Base-by-base conservation (phyloP, 164 flowering plant species). In the Houttuynia cordata region DNA sequence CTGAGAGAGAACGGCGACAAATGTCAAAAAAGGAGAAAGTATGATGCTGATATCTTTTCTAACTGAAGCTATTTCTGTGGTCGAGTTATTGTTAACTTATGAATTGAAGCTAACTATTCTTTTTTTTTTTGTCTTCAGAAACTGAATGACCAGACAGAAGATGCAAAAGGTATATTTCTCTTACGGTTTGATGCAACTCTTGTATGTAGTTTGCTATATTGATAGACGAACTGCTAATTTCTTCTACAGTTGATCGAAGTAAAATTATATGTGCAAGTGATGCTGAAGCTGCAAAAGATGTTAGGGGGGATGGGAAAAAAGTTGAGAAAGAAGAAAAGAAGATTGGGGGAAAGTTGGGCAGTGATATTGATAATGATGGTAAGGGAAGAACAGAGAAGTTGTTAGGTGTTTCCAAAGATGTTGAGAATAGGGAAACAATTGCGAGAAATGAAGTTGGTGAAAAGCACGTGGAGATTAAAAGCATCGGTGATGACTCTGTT, bases 11-110 rank as follows among this genome's bases (percentile, higher is more conserved):
- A 59, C 78, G 55, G 1, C 80, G 59, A 57, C 65, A 23, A 21
- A 21, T 67, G 51, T 65, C 74, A 64, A 78, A 75, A 74, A 80
- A 74, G 61, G 91, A 88, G 83, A 88, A 62, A 74, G 70, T 80
- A 23, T 62, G 56, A 24, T 41, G n/a, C 60, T 52, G 22, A 10
- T 37, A 12, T 51, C 24, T 7, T 52, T 52, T 24, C 24, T 23
- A 17, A 19, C 25, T 17, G 22, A 19, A 57, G 18, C 10, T 37
- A 20, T 37, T 37, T 7, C 37, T 25, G 19, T 25, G 41, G 41
- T 39, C 51, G 49, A 25, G 53, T 8, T 56, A 17, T n/a, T n/a
- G 17, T 10, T 24, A 24, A 18, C 34, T 18, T 10, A 30, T 30
- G 37, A 30, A 6, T 30, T 2, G 4, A 30, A 30, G 37, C 37